Evolutionary conservation across 106 monocot species (phyloP).

Genomic region (Allium cepa): DNA sequence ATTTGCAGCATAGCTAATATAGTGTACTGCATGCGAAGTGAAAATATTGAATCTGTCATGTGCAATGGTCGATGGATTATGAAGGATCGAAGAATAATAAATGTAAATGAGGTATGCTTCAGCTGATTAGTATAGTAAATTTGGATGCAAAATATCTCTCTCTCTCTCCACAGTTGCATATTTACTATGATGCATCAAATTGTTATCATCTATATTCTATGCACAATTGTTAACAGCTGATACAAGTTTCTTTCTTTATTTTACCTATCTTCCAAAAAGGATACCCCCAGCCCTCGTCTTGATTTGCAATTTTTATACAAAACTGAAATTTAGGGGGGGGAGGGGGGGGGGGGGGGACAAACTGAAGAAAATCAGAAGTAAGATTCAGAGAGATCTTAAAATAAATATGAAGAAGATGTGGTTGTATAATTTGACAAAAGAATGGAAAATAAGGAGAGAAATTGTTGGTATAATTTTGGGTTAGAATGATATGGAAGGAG

Average conservation of each 20-base stretch:
- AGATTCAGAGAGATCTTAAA: too few species aligned
- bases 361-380: too few species aligned
- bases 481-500: too few species aligned
- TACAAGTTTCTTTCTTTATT: neutral
- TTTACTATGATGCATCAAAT: neutral
- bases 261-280: too few species aligned
- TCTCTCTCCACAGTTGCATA: neutral
- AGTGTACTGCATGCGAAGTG: slow-evolving; percentile 80
- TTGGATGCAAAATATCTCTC: neutral
- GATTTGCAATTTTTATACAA: too few species aligned
- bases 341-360: too few species aligned
- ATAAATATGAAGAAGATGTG: too few species aligned
- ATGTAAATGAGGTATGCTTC: slow-evolving; percentile 60
- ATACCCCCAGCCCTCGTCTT: too few species aligned
- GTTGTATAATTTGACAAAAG: too few species aligned
- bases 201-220: neutral
- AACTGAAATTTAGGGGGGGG: too few species aligned
- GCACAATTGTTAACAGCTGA: neutral
- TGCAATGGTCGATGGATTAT: slow-evolving; percentile 90
- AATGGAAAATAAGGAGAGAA: too few species aligned
- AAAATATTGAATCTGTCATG: slow-evolving; percentile 87
- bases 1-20: slow-evolving; percentile 74
- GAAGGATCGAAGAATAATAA: slow-evolving; percentile 63
- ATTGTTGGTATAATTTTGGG: too few species aligned
- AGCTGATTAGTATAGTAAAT: neutral